A percentile compares a stretch with the other conserved stretches of the same genome.
Conservation (phyloP, 2,329 filamentous ascomycete genomes). For the Xylariales sp. region DNA sequence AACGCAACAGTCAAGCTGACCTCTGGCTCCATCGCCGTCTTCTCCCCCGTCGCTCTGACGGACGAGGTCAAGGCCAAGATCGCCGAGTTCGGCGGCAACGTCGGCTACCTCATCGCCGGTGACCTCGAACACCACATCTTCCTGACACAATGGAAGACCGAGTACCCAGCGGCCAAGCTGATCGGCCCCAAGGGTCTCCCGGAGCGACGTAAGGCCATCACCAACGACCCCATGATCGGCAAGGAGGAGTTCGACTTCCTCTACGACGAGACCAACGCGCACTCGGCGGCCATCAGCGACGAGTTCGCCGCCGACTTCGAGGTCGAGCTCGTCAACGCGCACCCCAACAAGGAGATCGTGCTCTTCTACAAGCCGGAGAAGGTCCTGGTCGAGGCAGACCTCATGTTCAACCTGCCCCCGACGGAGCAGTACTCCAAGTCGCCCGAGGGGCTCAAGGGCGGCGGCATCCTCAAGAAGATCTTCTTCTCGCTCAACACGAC, state of each 20-base stretch:
- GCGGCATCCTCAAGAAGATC: constrained; percentile 56
- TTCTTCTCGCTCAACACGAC: constrained; percentile 69
- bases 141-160: constrained; percentile 83
- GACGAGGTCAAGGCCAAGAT: constrained; percentile 75
- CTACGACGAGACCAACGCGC: constrained; percentile 68
- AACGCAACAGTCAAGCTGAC: constrained; percentile 58
- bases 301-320: constrained; percentile 92
- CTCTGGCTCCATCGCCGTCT: constrained; percentile 83
- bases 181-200: constrained; percentile 85
- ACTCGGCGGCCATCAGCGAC: constrained; percentile 67
- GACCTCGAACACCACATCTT: constrained; percentile 98
- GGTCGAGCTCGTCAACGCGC: constrained; percentile 81
- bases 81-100: constrained; percentile 71
- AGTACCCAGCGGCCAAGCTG: constrained; percentile 81
- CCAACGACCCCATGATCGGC: constrained; percentile 66
- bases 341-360: constrained; percentile 88
- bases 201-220: constrained; percentile 78
- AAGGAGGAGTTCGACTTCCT: constrained; percentile 72
- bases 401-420: constrained; percentile 91
- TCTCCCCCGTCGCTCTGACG: constrained; percentile 90
- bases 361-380: constrained; percentile 83
- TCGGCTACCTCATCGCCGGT: constrained; percentile 86
- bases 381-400: constrained; percentile 87
- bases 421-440: constrained; percentile 82
- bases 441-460: constrained; percentile 56